Percentiles rank a stretch among this genome's conserved stretches.
Conservation (phyloP, 2,329 filamentous ascomycete species). For the Didymella exigua region DNA sequence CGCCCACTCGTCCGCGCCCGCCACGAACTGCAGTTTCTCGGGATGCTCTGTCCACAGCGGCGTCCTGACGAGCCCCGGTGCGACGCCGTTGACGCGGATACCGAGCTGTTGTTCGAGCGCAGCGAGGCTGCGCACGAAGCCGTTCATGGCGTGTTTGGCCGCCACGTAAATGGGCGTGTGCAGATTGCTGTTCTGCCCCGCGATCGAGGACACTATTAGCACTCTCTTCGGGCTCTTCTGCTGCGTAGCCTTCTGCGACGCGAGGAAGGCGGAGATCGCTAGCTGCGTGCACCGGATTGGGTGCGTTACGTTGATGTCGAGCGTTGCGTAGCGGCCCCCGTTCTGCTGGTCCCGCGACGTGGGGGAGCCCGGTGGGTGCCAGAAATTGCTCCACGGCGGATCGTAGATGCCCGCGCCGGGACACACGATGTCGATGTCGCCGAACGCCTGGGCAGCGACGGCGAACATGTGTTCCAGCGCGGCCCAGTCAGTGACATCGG, state of each 20-base stretch:
- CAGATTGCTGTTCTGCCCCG: constrained; percentile 50
- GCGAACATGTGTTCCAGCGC: constrained; percentile 44
- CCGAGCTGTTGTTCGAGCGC: constrained; percentile 56
- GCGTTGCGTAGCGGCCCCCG: constrained; percentile 36
- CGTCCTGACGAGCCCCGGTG: constrained; percentile 65
- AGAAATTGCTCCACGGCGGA: constrained; percentile 56
- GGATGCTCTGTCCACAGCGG: constrained; percentile 67
- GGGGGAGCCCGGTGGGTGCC: constrained; percentile 52
- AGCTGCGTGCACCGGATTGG: constrained; percentile 56
- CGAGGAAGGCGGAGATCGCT: constrained; percentile 53
- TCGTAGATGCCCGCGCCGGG: constrained; percentile 58
- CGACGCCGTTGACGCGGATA: constrained; percentile 65
- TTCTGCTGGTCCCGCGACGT: constrained; percentile 42
- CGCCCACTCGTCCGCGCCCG: constrained; percentile 60
- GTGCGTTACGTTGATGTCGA: constrained; percentile 57
- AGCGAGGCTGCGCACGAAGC: constrained; percentile 58
- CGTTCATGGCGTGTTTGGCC: constrained; percentile 53
- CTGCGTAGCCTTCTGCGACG: constrained; percentile 30
- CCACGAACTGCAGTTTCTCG: constrained; percentile 62
- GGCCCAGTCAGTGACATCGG: constrained; percentile 50
- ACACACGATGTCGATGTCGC: constrained; percentile 53
- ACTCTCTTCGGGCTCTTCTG: constrained; percentile 51
- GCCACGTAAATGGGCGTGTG: constrained; percentile 53
- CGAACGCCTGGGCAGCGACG: constrained; percentile 37
- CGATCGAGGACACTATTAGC: constrained; percentile 53